Percentiles rank a stretch among this genome's conserved stretches.
phyloP scores from a whole-genome alignment of 495 filamentous ascomycete species.

The Chaetomium tenue region DNA sequence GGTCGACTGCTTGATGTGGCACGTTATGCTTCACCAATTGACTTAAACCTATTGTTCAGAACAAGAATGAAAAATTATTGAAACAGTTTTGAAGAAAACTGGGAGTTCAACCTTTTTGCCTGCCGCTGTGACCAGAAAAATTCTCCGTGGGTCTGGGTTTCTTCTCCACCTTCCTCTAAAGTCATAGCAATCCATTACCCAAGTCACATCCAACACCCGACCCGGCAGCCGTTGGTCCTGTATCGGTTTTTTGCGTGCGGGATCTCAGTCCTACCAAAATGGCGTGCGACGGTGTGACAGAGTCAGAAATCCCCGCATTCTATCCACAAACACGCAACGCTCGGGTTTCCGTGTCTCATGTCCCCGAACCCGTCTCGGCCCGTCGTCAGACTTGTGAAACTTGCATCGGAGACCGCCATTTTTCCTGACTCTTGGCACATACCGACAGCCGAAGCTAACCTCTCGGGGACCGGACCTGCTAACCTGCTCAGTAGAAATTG shows the following conservation, averaged over 20 bases:
- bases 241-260: not conserved
- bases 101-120: not conserved
- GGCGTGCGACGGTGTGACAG: not conserved
- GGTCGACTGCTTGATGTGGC: not conserved
- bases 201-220: not conserved
- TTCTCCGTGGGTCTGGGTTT: not conserved
- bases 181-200: not conserved
- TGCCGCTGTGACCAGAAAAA: not conserved
- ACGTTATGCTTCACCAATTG: not conserved
- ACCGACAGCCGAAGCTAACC: conserved; percentile 6
- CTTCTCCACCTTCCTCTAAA: not conserved
- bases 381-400: not conserved
- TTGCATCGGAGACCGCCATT: not conserved
- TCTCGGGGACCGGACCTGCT: not conserved
- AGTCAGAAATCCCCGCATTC: not conserved
- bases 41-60: not conserved
- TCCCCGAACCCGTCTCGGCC: not conserved
- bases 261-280: not conserved
- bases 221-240: not conserved
- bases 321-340: not conserved
- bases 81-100: not conserved
- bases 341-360: not conserved
- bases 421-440: not conserved
- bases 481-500: no score
- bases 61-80: not conserved